These are phyloP conservation scores for Leishmania major DNA, from an alignment of 208 protist species.

Conservation along the genomic window DNA sequence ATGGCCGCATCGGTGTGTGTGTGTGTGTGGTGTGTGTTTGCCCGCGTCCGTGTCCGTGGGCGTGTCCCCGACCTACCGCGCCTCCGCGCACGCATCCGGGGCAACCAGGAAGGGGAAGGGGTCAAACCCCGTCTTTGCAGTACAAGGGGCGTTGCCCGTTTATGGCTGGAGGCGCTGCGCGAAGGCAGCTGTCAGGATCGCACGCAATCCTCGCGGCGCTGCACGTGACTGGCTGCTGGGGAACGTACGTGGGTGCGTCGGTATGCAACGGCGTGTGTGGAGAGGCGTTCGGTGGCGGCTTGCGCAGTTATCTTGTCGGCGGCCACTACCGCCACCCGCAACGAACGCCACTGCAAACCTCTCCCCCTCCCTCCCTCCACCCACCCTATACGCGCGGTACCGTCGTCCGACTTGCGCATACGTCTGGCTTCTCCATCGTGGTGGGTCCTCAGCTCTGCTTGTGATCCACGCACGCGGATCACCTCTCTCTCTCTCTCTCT, in stretches of 20 bases:
- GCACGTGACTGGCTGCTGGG: neutral
- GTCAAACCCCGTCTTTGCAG: no score
- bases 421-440: neutral
- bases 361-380: no score
- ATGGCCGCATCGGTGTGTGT: no score
- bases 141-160: neutral
- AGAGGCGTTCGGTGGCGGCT: neutral
- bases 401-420: neutral
- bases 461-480: neutral
- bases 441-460: neutral
- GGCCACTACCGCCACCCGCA: neutral
- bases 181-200: neutral
- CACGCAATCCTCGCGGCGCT: neutral
- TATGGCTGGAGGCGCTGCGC: neutral
- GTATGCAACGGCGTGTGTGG: neutral
- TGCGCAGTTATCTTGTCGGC: neutral
- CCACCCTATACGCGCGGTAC: neutral
- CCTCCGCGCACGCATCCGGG: no score
- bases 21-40: no score
- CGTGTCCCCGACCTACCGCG: no score
- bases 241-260: neutral
- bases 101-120: neutral
- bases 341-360: neutral
- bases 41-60: neutral
- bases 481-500: neutral